A percentile compares a stretch with the other conserved stretches of the same genome.
These are phyloP conservation scores for Starmerella stellata DNA, from an alignment of 805 yeast species.

Conservation along the genomic window DNA sequence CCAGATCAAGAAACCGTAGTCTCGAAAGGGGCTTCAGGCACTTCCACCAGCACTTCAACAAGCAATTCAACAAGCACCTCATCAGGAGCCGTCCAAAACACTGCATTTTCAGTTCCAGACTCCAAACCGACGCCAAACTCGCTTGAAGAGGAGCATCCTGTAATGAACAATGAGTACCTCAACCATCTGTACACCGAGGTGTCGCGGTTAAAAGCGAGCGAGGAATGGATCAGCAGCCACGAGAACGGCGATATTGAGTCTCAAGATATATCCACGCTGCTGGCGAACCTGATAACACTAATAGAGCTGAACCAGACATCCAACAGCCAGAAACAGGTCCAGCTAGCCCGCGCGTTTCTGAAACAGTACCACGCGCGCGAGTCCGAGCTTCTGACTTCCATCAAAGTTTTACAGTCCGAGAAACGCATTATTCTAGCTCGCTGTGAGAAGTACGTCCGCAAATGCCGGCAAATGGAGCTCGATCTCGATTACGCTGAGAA, in stretches of 20 bases:
- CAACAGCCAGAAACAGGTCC: constrained; percentile 3
- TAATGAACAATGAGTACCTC: neutral
- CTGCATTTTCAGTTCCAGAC: too few species aligned
- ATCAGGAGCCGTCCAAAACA: too few species aligned
- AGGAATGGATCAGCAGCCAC: neutral
- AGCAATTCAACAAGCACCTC: neutral
- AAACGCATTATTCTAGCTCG: constrained; percentile 8
- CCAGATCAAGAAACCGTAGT: too few species aligned
- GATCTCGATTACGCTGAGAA: constrained; percentile 10
- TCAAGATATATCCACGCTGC: neutral
- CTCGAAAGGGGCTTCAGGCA: too few species aligned
- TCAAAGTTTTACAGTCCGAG: constrained; percentile 5
- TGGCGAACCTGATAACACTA: neutral
- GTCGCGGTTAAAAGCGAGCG: constrained; percentile 2
- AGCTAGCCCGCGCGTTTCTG: constrained; percentile 7
- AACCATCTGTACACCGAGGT: constrained; percentile 4
- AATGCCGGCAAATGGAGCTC: constrained; percentile 1
- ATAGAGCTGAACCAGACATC: constrained; percentile 6
- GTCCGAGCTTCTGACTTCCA: constrained; percentile 7
- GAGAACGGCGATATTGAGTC: neutral
- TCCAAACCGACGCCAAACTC: neutral
- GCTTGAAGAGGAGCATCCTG: neutral
- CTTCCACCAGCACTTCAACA: too few species aligned
- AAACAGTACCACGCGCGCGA: constrained; percentile 11
- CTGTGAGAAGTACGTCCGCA: constrained; percentile 9